Evolutionary conservation across 1,284 basidiomycete species (phyloP), one percentile per base, ranked within the genome.

Genomic region (Coniferiporia sulphurascens): DNA sequence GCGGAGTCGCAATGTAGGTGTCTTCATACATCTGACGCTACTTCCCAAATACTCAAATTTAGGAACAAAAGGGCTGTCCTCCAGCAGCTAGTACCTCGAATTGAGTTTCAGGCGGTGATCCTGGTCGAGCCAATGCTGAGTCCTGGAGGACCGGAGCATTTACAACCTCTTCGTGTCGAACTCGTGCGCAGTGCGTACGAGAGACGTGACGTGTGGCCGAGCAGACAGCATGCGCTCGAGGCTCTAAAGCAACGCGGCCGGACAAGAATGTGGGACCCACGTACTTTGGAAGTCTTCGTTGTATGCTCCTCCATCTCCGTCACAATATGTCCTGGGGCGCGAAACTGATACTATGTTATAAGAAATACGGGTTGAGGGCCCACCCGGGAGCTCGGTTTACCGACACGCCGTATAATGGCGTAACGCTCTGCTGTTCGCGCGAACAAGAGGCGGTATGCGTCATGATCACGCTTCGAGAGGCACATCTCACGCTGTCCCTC

Each of bases 1-100:
- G 84, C n/a, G 84, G 77, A 45, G 81, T 83, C 60, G 73, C 79
- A 32, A 78, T 85, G 83, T 84, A 65, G 61, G 78, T 76, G 17
- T 38, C 15, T n/a, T 22, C 21, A 48, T 27, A 27, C 27, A 27
- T 27, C 27, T n/a, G n/a, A 27, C 27, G 27, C 2, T 27, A 27
- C 27, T 27, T 27, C 5, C 5, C 27, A 27, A 5, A 3, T 27
- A 27, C 27, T 27, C 27, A 35, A 34, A 43, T 62, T 27, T 5
- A 48, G 34, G 35, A 56, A 46, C 34, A 57, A 62, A 56, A 85
- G 82, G 68, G 72, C 81, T 13, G 73, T 83, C 44, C 68, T 84
- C 17, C 81, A 83, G 62, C 67, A 70, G 35, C 64, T 83, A 5
- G 62, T 70, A 43, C 82, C 81, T 0, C 43, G 57, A 0, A 61